A percentile compares a stretch with the other conserved stretches of the same genome.
Evolutionary conservation across 495 filamentous ascomycete genomes (phyloP).

Genomic region (Evernia prunastri): DNA sequence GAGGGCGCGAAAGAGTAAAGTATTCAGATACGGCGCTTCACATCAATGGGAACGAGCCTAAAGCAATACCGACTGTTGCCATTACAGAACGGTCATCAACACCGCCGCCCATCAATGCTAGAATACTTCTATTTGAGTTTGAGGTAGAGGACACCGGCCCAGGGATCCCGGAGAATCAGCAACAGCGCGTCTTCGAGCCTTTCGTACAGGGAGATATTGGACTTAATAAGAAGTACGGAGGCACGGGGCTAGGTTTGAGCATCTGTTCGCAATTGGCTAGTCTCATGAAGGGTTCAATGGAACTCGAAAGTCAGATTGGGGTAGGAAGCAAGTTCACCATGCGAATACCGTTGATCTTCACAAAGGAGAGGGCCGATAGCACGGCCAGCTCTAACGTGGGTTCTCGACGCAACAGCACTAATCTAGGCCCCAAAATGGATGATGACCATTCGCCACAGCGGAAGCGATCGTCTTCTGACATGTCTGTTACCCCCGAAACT

Average conservation of each 20-base stretch:
- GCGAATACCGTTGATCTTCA: constrained; percentile 73
- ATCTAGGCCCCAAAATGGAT: constrained; percentile 17
- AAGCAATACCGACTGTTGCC: constrained; percentile 41
- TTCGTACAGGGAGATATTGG: constrained; percentile 89
- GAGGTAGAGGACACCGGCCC: constrained; percentile 86
- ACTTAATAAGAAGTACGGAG: constrained; percentile 82
- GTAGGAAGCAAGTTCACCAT: constrained; percentile 77
- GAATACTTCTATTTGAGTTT: constrained; percentile 67
- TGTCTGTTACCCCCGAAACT: constrained; percentile 25
- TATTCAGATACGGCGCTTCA: constrained; percentile 39
- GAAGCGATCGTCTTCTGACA: constrained; percentile 25
- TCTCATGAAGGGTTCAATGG: constrained; percentile 74
- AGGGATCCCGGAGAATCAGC: constrained; percentile 73
- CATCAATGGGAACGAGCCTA: constrained; percentile 54
- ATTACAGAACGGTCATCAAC: constrained; percentile 52
- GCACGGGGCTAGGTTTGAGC: constrained; percentile 82
- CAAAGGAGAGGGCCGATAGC: constrained; percentile 57
- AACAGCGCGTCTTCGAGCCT: constrained; percentile 81
- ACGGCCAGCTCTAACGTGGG: constrained; percentile 34
- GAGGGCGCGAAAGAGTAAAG: constrained; percentile 19
- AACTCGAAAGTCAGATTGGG: constrained; percentile 64
- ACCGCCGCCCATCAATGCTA: constrained; percentile 53
- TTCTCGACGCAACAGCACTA: constrained; percentile 28
- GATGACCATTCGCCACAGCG: constrained; percentile 16
- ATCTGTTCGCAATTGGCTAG: constrained; percentile 81